Conservation (phyloP, 495 filamentous ascomycete species). For the Hyaloscypha finlandica region DNA sequence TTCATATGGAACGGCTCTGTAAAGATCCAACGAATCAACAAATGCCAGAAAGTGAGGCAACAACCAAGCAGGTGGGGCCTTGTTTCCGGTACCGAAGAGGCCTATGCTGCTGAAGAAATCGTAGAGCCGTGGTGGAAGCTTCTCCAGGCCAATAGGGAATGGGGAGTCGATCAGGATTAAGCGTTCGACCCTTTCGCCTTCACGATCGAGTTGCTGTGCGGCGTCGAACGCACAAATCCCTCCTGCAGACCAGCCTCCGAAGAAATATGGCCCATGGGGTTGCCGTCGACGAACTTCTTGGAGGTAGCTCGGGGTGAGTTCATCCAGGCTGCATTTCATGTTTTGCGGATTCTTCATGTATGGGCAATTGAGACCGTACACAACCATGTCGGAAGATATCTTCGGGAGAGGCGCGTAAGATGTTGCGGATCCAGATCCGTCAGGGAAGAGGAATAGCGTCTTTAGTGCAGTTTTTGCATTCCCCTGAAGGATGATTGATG, state of each 20-base stretch:
- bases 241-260: slow-evolving; percentile 83
- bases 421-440: slow-evolving; percentile 70
- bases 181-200: slow-evolving; percentile 60
- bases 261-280: slow-evolving; percentile 63
- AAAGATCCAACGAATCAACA: slow-evolving; percentile 1
- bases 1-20: not conserved
- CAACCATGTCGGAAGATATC: slow-evolving; percentile 51
- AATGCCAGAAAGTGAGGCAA: slow-evolving; percentile 10
- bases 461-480: slow-evolving; percentile 5
- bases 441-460: slow-evolving; percentile 68
- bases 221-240: slow-evolving; percentile 85
- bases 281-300: slow-evolving; percentile 63
- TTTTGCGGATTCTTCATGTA: slow-evolving; percentile 52
- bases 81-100: slow-evolving; percentile 1
- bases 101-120: slow-evolving; percentile 7
- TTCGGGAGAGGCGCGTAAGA: slow-evolving; percentile 57
- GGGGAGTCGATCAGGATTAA: slow-evolving; percentile 22
- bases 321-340: slow-evolving; percentile 50
- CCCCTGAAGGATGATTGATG: slow-evolving; percentile 18
- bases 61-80: slow-evolving; percentile 6
- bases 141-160: not conserved
- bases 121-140: slow-evolving; percentile 1
- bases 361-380: slow-evolving; percentile 60
- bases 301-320: slow-evolving; percentile 56
- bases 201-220: slow-evolving; percentile 64